Evolutionary conservation across 495 filamentous ascomycete genomes (phyloP).

Genomic region (Neohortaea acidophila): DNA sequence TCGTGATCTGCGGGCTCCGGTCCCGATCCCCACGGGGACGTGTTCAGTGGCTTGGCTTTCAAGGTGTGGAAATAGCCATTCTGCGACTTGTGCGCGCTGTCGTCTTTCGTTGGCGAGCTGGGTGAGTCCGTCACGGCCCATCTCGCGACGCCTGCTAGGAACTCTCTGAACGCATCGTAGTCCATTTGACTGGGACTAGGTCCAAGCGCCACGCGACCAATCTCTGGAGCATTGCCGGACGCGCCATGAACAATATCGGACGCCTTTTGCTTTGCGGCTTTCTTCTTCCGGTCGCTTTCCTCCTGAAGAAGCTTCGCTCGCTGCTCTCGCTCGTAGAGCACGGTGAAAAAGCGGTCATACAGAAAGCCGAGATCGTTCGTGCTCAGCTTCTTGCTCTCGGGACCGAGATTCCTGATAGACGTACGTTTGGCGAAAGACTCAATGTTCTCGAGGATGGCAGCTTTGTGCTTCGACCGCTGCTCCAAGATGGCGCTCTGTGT

Average conservation of each 20-base stretch:
- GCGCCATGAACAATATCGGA: conserved; percentile 35
- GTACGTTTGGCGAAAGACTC: conserved; percentile 95
- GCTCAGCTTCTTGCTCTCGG: conserved; percentile 79
- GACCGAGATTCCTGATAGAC: conserved; percentile 86
- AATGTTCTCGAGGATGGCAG: conserved; percentile 79
- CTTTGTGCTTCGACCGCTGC: conserved; percentile 79
- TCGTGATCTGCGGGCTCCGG: conserved; percentile 87
- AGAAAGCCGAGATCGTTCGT: conserved; percentile 71
- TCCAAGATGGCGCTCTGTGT: conserved; percentile 85
- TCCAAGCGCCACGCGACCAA: conserved; percentile 76
- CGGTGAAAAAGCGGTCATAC: conserved; percentile 84
- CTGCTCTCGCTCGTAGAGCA: conserved; percentile 80
- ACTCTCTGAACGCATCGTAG: conserved; percentile 88
- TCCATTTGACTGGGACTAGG: conserved; percentile 86
- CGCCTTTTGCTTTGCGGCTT: conserved; percentile 40
- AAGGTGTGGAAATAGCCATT: conserved; percentile 41
- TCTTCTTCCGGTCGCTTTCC: conserved; percentile 50
- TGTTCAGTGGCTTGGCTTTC: conserved; percentile 10
- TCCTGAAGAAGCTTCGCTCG: conserved; percentile 48
- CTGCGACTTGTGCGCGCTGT: conserved; percentile 18
- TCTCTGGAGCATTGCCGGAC: conserved; percentile 36
- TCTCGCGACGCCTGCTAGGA: conserved; percentile 70
- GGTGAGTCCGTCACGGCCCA: conserved; percentile 83
- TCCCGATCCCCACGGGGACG: conserved; percentile 58
- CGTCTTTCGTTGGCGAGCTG: conserved; percentile 39